Conservation (phyloP, 768 basidiomycete genomes). For the Lactarius indigo region DNA sequence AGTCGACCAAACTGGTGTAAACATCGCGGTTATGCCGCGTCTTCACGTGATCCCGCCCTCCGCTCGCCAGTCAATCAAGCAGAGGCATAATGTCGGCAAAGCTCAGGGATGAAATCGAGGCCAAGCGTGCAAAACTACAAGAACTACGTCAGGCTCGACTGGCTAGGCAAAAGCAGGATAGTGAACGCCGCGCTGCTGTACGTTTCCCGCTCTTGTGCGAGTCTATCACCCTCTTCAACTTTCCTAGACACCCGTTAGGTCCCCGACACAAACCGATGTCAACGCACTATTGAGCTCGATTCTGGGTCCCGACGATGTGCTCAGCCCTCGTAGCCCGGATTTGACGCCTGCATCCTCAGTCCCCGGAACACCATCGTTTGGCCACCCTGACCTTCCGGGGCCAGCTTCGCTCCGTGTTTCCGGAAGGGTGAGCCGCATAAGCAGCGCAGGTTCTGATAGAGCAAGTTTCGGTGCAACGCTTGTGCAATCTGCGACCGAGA, state of each 20-base stretch:
- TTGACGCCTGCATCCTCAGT: conserved; percentile 69
- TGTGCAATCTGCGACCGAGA: conserved; percentile 52
- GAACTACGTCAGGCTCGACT: conserved; percentile 77
- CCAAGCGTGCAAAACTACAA: conserved; percentile 82
- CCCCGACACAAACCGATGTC: conserved; percentile 52
- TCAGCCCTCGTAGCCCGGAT: conserved; percentile 53
- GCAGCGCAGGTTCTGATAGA: conserved; percentile 56
- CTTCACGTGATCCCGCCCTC: not conserved
- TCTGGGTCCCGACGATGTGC: conserved; percentile 45
- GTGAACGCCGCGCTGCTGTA: conserved; percentile 39
- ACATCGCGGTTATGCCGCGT: conserved; percentile 20
- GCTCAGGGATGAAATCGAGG: conserved; percentile 85
- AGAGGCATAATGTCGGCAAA: conserved; percentile 51
- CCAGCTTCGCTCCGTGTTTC: conserved; percentile 42
- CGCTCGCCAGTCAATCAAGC: not conserved
- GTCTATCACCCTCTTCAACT: not conserved
- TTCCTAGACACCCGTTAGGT: conserved; percentile 23
- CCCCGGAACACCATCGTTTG: conserved; percentile 63
- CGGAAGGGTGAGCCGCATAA: conserved; percentile 66
- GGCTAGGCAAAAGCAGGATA: conserved; percentile 59
- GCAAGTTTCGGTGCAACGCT: conserved; percentile 44
- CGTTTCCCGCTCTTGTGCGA: conserved; percentile 36
- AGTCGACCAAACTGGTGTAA: conserved; percentile 25
- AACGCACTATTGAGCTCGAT: conserved; percentile 65
- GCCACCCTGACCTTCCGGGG: conserved; percentile 37